Conservation (phyloP, 805 yeast genomes). For the Zygoascus ofunaensis region DNA sequence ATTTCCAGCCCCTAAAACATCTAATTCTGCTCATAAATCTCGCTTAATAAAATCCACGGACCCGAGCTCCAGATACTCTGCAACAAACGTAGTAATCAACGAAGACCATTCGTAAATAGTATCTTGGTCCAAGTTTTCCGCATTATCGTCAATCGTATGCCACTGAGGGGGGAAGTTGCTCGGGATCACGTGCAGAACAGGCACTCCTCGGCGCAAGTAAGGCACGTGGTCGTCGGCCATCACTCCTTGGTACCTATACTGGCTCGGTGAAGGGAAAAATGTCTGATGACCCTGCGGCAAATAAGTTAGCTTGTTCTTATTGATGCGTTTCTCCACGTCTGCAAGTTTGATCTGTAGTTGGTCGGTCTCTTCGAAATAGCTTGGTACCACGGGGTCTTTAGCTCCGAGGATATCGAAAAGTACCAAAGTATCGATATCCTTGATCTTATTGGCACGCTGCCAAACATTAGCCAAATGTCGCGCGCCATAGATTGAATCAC, state of each 20-base stretch:
- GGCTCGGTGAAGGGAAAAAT: slow-evolving; percentile 13
- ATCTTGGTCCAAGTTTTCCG: slow-evolving; percentile 31
- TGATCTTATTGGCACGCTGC: slow-evolving; percentile 17
- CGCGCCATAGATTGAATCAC: slow-evolving; percentile 51
- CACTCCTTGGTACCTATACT: slow-evolving; percentile 16
- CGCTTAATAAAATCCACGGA: background rate
- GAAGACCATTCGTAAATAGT: slow-evolving; percentile 41
- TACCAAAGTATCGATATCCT: slow-evolving; percentile 37
- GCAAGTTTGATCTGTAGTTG: slow-evolving; percentile 32
- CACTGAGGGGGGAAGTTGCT: slow-evolving; percentile 41
- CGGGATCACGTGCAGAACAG: slow-evolving; percentile 47
- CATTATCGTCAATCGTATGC: slow-evolving; percentile 44
- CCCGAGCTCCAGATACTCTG: slow-evolving; percentile 26
- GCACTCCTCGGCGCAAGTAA: slow-evolving; percentile 38
- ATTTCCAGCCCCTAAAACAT: no score
- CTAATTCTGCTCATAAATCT: background rate
- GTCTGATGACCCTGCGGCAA: slow-evolving; percentile 1
- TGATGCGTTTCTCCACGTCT: slow-evolving; percentile 27
- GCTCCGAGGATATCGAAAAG: slow-evolving; percentile 45
- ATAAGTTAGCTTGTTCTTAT: slow-evolving; percentile 12
- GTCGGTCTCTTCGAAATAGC: slow-evolving; percentile 38
- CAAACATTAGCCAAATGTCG: slow-evolving; percentile 40
- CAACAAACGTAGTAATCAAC: slow-evolving; percentile 33
- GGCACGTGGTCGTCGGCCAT: slow-evolving; percentile 50
- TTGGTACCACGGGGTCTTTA: slow-evolving; percentile 28